phyloP scores from a whole-genome alignment of 2,329 filamentous ascomycete genomes.

The Knufia fluminis region DNA sequence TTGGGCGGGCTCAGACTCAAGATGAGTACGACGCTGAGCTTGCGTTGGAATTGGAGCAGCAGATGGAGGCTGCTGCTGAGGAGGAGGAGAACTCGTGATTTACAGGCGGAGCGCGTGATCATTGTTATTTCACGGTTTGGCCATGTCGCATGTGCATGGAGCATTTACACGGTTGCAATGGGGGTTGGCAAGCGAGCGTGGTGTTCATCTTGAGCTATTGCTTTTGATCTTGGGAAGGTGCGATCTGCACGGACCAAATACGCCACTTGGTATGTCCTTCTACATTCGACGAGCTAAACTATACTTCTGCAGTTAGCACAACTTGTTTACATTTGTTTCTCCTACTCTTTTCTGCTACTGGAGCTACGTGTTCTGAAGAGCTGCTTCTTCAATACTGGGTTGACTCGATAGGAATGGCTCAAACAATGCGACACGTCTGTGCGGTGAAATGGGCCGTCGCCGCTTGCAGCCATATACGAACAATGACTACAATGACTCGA shows the following conservation, averaged over 20 bases:
- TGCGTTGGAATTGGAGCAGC: conserved; percentile 50
- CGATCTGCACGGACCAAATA: background rate
- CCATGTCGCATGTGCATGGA: background rate
- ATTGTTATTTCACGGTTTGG: background rate
- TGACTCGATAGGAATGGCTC: no score
- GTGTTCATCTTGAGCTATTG: background rate
- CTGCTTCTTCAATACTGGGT: no score
- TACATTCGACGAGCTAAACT: background rate
- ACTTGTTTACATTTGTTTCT: no score
- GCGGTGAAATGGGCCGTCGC: no score
- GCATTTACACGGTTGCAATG: background rate
- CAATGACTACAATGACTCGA: no score
- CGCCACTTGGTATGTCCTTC: background rate
- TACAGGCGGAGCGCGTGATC: background rate
- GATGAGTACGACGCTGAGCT: conserved; percentile 38
- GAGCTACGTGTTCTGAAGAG: no score
- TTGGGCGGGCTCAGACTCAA: conserved; percentile 22
- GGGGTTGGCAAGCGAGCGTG: conserved; percentile 3
- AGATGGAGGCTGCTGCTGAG: conserved; percentile 38
- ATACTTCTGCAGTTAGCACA: no score
- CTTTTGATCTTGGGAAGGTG: background rate
- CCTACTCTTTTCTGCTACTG: no score
- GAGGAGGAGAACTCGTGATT: background rate
- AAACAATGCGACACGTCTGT: no score
- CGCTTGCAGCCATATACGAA: no score